Evolutionary conservation across 1,284 basidiomycete genomes (phyloP).

Genomic region (Sporisorium graminicola): DNA sequence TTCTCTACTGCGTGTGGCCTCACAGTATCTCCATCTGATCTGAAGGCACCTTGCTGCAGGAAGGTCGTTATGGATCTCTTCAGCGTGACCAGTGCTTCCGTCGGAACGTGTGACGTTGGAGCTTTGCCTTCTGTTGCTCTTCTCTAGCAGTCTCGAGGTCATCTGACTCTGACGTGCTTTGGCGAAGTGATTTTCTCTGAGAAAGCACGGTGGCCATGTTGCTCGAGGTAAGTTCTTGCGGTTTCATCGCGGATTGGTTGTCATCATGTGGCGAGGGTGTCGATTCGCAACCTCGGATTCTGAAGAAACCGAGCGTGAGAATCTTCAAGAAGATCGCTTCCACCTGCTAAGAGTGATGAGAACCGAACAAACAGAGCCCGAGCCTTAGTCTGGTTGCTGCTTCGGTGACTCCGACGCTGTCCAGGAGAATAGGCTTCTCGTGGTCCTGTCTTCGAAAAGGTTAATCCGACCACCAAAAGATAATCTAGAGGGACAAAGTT

Average conservation of each 20-base stretch:
- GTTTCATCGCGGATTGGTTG: neutral
- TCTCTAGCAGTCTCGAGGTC: neutral
- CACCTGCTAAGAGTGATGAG: neutral
- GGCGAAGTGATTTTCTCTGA: neutral
- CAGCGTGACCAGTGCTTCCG: slow-evolving; percentile 3
- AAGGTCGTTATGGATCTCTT: neutral
- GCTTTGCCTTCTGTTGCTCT: neutral
- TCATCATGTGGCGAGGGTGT: neutral
- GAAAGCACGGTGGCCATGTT: neutral
- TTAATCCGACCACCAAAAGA: neutral
- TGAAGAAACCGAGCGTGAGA: slow-evolving; percentile 1
- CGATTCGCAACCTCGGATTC: neutral
- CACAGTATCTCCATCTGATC: neutral
- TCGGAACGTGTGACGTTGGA: neutral
- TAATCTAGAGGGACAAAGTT: neutral
- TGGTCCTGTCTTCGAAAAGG: too few species aligned
- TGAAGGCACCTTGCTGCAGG: neutral
- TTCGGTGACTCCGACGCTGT: neutral
- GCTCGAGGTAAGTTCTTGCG: neutral
- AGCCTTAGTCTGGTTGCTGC: neutral
- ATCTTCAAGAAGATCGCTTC: neutral
- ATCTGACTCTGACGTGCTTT: neutral
- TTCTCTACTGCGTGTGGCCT: neutral
- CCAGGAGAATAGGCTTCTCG: neutral
- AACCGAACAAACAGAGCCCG: neutral